These are phyloP conservation scores for Crithidia brevicula DNA, from an alignment of 208 protist species.

Conservation along the genomic window DNA sequence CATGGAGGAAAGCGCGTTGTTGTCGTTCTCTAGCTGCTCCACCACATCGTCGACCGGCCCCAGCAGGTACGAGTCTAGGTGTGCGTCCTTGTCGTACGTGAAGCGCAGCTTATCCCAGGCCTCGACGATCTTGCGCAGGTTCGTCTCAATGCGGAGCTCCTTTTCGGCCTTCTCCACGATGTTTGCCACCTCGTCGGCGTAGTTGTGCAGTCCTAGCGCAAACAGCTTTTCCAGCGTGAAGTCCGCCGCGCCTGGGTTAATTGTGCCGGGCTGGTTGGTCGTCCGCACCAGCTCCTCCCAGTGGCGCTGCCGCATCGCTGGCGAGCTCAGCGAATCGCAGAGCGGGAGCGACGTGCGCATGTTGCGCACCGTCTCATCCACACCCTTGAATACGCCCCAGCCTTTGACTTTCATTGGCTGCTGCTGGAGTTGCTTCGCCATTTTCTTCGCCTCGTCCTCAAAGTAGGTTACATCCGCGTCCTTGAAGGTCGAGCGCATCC, in stretches of 20 bases:
- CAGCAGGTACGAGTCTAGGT: slow-evolving; percentile 91
- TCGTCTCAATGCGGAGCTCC: slow-evolving; percentile 97
- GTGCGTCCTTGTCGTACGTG: slow-evolving; percentile 88
- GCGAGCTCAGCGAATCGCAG: slow-evolving; percentile 93
- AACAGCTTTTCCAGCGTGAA: slow-evolving; percentile 97
- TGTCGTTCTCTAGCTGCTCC: slow-evolving; percentile 96
- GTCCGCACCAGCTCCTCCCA: slow-evolving; percentile 96
- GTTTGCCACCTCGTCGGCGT: slow-evolving; percentile 96
- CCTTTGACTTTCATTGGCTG: slow-evolving; percentile 94
- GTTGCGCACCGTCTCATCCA: slow-evolving; percentile 95
- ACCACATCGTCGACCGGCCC: slow-evolving; percentile 94
- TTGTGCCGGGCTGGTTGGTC: slow-evolving; percentile 89
- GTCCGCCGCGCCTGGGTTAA: slow-evolving; percentile 87
- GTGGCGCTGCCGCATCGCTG: slow-evolving; percentile 96
- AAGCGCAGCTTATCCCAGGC: slow-evolving; percentile 95
- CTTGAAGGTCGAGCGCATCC: slow-evolving; percentile 95
- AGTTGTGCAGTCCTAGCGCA: slow-evolving; percentile 96
- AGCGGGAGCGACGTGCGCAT: slow-evolving; percentile 95
- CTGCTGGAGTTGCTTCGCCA: slow-evolving; percentile 93
- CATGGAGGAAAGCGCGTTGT: slow-evolving; percentile 96
- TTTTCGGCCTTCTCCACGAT: slow-evolving; percentile 98
- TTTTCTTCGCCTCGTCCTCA: slow-evolving; percentile 95
- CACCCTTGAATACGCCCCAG: slow-evolving; percentile 94
- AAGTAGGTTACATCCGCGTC: slow-evolving; percentile 91
- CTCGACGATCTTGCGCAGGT: slow-evolving; percentile 95